Base-by-base conservation (phyloP, 352 stramenopile species). In the Phytophthora litchii region DNA sequence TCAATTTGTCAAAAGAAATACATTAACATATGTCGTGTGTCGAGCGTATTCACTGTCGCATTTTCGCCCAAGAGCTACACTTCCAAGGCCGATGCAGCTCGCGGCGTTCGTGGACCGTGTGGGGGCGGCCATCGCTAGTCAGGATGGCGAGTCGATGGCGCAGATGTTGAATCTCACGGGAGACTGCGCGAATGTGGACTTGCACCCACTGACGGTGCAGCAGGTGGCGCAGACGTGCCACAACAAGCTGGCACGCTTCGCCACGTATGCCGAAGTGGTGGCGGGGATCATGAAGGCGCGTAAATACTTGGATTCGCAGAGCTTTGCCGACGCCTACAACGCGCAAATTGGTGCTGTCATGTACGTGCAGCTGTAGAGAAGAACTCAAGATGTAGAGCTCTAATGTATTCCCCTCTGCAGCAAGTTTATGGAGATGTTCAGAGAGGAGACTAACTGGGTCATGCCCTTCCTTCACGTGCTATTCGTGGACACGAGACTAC, bases 401-500 rank as follows among this genome's bases (percentile, higher is more conserved):
- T 46, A 19, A 29, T 23, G 20, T 19, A 13, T 23, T 17, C 13
- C 9, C 17, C 11, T 29, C n/a, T 46, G 36, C 35, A 91, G 81
- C 42, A 93, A 95, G 54, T 92, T 95, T 37, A 92, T 95, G 79
- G 84, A 92, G 66, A 67, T 95, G 32, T 92, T 94, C 64, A 70
- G 84, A 12, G 81, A 74, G 34, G 83, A 93, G 68, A 92, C 80
- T 42, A 94, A 92, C 66, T 95, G 86, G 86, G 76, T 95, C 50
- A 78, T 92, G 60, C 84, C 86, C 12, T 83, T 93, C 51, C 69
- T 95, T 35, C 84, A 95, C 52, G 83, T 83, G 21, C 54, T 95
- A 27, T 89, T 88, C 44, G 74, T 92, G 47, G 86, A 95, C 56
- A 91, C 84, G 41, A 78, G 86, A 8, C 69, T 94, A 37, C 65